phyloP scores from a whole-genome alignment of 495 filamentous ascomycete genomes.

The Podospora fimiseda region DNA sequence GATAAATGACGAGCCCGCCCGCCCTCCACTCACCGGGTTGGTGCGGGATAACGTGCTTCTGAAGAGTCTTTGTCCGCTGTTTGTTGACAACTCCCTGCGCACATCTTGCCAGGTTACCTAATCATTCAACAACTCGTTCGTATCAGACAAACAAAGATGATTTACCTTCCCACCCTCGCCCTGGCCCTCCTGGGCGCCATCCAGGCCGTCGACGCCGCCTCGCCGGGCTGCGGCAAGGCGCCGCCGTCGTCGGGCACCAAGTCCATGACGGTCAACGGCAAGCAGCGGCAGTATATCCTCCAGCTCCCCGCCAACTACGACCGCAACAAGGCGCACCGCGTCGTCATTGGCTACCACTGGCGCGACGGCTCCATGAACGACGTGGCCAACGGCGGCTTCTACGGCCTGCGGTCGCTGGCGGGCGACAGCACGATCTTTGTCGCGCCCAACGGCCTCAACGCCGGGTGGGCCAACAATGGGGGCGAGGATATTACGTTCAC shows the following conservation, averaged over 20 bases:
- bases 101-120: too few species aligned
- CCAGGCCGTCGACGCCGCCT: too few species aligned
- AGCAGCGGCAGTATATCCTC: slow-evolving; percentile 29
- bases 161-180: too few species aligned
- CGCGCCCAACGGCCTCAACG: slow-evolving; percentile 36
- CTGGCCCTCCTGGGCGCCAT: too few species aligned
- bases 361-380: slow-evolving; percentile 35
- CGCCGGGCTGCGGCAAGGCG: slow-evolving; percentile 12
- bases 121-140: too few species aligned
- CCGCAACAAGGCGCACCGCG: slow-evolving; percentile 32
- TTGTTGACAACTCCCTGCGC: too few species aligned
- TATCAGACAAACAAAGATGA: too few species aligned
- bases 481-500: slow-evolving; percentile 41
- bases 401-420: slow-evolving; percentile 33
- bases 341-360: slow-evolving; percentile 23
- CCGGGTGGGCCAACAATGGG: slow-evolving; percentile 39
- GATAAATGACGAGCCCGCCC: too few species aligned
- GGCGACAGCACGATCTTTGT: slow-evolving; percentile 38
- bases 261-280: slow-evolving; percentile 22
- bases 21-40: too few species aligned
- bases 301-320: slow-evolving; percentile 37
- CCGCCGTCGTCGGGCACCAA: slow-evolving; percentile 6
- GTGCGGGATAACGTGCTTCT: too few species aligned
- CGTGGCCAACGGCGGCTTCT: slow-evolving; percentile 36
- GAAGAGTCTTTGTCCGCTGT: too few species aligned